Percentiles rank a stretch among this genome's conserved stretches.
Evolutionary conservation across 2,329 filamentous ascomycete genomes (phyloP).

Genomic region (Stemphylium vesicarium): DNA sequence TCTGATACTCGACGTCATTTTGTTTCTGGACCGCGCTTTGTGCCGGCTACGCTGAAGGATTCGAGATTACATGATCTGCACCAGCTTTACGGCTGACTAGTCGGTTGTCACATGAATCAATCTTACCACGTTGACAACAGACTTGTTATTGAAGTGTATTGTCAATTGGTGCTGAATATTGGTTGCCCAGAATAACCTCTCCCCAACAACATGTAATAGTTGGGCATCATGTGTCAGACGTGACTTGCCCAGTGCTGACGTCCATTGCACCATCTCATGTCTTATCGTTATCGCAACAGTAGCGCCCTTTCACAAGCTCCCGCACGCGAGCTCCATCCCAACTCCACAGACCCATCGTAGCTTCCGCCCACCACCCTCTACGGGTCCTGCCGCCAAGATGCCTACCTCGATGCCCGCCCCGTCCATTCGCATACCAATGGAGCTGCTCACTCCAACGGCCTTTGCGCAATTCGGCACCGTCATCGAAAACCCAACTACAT

Average conservation of each 20-base stretch:
- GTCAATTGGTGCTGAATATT: too few relatives aligned
- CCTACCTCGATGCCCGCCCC: conserved; percentile 49
- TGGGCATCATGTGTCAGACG: not conserved
- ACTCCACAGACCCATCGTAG: conserved; percentile 5
- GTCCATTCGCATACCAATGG: conserved; percentile 60
- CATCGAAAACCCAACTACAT: conserved; percentile 71
- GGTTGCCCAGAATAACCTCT: too few relatives aligned
- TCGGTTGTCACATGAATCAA: too few relatives aligned
- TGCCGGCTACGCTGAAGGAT: conserved; percentile 1
- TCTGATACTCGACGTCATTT: not conserved
- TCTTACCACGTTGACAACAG: too few relatives aligned
- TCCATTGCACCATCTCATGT: not conserved
- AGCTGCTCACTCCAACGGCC: conserved; percentile 69
- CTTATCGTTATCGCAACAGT: conserved; percentile 19
- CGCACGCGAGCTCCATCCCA: conserved; percentile 15
- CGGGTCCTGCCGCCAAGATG: conserved; percentile 32
- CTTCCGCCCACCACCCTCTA: not conserved
- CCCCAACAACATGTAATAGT: not conserved
- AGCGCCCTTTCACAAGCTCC: conserved; percentile 22
- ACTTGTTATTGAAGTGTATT: too few relatives aligned
- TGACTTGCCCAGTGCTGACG: not conserved
- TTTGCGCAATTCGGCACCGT: conserved; percentile 87
- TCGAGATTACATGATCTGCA: conserved; percentile 10
- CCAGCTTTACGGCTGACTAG: not conserved
- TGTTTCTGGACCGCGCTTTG: not conserved